Percentiles rank a stretch among this genome's conserved stretches.
Conservation (phyloP, 129 eudicot species). For the Dittrichia graveolens region DNA sequence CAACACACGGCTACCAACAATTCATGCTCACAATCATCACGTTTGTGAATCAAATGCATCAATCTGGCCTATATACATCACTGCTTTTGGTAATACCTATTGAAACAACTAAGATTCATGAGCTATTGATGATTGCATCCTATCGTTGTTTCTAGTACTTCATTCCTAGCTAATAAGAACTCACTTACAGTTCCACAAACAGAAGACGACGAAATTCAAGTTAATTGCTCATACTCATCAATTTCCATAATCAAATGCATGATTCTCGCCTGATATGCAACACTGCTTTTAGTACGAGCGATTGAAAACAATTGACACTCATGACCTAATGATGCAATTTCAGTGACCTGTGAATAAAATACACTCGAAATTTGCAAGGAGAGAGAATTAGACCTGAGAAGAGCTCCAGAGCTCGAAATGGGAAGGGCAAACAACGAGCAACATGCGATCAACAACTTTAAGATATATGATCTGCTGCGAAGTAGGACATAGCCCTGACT, state of each 20-base stretch:
- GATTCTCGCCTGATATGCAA: background rate
- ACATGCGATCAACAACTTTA: constrained; percentile 60
- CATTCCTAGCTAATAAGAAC: constrained; percentile 19
- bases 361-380: background rate
- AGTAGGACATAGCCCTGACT: constrained; percentile 59
- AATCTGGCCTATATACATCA: constrained; percentile 3
- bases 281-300: background rate
- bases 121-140: background rate
- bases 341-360: background rate
- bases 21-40: constrained; percentile 11
- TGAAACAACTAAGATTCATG: background rate
- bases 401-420: constrained; percentile 98
- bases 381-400: constrained; percentile 61
- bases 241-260: constrained; percentile 14
- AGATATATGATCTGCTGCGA: constrained; percentile 77
- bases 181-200: constrained; percentile 13
- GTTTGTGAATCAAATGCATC: constrained; percentile 15
- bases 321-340: constrained; percentile 13
- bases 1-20: background rate
- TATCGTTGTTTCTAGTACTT: background rate
- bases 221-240: constrained; percentile 18
- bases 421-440: constrained; percentile 82
- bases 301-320: constrained; percentile 10
- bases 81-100: background rate
- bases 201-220: background rate